Conservation (phyloP, 768 basidiomycete species). For the Boletus bicolor region DNA sequence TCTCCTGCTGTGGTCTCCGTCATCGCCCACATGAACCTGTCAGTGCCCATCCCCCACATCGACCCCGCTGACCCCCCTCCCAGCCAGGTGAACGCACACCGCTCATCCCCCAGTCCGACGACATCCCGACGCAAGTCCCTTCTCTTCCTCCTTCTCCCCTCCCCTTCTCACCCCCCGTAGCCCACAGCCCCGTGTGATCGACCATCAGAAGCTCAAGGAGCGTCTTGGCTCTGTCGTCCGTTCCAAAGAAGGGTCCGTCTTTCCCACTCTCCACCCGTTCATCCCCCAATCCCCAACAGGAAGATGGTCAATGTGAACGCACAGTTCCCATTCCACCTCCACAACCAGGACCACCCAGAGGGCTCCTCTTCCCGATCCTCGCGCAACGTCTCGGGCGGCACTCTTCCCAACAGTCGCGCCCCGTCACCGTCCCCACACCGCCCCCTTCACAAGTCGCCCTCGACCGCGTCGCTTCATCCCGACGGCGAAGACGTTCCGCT, state of each 20-base stretch:
- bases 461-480: conserved; percentile 21
- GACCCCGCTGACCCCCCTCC: background rate
- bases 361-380: conserved; percentile 28
- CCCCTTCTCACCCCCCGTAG: conserved; percentile 11
- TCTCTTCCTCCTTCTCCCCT: background rate
- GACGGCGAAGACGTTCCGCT: conserved; percentile 18
- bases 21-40: conserved; percentile 19
- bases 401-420: conserved; percentile 17
- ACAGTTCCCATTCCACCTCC: conserved; percentile 59
- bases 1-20: conserved; percentile 29
- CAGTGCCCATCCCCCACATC: background rate
- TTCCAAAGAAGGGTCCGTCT: conserved; percentile 55
- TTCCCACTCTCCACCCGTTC: background rate
- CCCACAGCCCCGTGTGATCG: conserved; percentile 35
- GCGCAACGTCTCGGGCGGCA: conserved; percentile 36
- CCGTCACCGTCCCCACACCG: conserved; percentile 21
- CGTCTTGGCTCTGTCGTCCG: conserved; percentile 55
- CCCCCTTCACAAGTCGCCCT: conserved; percentile 21
- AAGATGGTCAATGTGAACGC: conserved; percentile 72
- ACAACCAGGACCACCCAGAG: conserved; percentile 19
- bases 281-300: conserved; percentile 31
- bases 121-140: conserved; percentile 24
- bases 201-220: conserved; percentile 51
- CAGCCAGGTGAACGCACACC: conserved; percentile 25
- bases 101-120: conserved; percentile 28